These are phyloP conservation scores for Lithospermum erythrorhizon DNA, from an alignment of 257 asterid species.

Conservation along the genomic window DNA sequence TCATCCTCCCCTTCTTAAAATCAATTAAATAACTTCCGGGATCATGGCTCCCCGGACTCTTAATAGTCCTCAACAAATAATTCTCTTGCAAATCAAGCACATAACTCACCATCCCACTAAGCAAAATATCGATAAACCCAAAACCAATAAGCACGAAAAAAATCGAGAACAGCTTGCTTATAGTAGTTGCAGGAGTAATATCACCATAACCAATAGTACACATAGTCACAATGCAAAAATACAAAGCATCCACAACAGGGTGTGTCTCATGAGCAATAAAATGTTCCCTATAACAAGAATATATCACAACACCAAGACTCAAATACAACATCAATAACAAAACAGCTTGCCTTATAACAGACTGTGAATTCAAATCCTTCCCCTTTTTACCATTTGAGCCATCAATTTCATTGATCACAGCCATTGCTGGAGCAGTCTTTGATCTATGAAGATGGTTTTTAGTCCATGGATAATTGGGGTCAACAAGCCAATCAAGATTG, in stretches of 20 bases:
- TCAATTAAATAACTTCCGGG: constrained; percentile 47
- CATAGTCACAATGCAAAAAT: constrained; percentile 79
- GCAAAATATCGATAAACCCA: constrained; percentile 62
- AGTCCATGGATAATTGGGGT: constrained; percentile 14
- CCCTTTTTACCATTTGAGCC: constrained; percentile 2
- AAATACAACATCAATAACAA: constrained; percentile 43
- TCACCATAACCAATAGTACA: constrained; percentile 86
- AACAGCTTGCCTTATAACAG: constrained; percentile 36
- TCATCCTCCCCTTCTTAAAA: constrained; percentile 78
- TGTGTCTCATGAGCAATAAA: constrained; percentile 48
- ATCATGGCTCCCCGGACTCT: constrained; percentile 26
- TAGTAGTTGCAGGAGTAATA: constrained; percentile 49
- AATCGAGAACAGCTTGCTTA: constrained; percentile 51
- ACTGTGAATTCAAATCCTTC: background rate
- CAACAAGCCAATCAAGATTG: constrained; percentile 18
- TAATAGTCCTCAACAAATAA: constrained; percentile 40
- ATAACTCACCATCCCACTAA: constrained; percentile 63
- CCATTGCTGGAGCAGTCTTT: constrained; percentile 38
- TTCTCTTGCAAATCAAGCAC: constrained; percentile 77
- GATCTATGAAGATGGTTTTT: constrained; percentile 32
- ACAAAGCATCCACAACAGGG: constrained; percentile 66
- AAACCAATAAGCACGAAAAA: constrained; percentile 71
- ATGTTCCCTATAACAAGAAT: constrained; percentile 34
- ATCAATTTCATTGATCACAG: constrained; percentile 19
- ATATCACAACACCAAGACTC: constrained; percentile 53